phyloP scores from a whole-genome alignment of 257 asterid genomes.

The Nicotiana tomentosiformis region DNA sequence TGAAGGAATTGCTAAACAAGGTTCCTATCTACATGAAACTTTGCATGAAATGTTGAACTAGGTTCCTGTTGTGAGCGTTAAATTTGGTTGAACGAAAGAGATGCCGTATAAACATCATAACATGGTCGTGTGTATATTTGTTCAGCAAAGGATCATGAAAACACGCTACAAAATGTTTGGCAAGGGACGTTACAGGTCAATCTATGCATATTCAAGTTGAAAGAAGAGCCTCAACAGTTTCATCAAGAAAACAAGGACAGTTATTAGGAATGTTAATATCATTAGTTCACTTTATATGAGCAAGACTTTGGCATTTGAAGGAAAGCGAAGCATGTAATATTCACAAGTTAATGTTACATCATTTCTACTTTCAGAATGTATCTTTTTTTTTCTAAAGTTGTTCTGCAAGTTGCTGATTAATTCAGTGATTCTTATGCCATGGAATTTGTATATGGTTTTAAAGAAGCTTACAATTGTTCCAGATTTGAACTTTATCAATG shows the following conservation, averaged over 20 bases:
- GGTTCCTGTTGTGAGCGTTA: background rate
- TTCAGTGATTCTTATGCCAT: background rate
- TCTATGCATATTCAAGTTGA: background rate
- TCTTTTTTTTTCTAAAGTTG: too few relatives aligned
- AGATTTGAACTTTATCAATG: background rate
- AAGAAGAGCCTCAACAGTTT: background rate
- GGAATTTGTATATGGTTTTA: background rate
- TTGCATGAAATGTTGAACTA: background rate
- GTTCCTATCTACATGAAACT: background rate
- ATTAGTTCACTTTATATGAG: background rate
- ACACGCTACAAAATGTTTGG: background rate
- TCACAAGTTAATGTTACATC: background rate
- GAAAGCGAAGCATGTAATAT: background rate
- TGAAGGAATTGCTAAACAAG: background rate
- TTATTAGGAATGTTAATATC: background rate
- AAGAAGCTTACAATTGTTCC: background rate
- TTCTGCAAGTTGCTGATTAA: background rate
- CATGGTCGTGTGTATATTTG: background rate
- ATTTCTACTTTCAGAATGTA: too few relatives aligned
- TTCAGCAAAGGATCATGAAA: background rate
- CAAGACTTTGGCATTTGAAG: background rate
- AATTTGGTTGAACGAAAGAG: constrained; percentile 4
- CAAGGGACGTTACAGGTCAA: background rate
- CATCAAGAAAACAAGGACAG: background rate
- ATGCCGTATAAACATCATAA: background rate